Evolutionary conservation across 106 monocot genomes (phyloP), one percentile per base, ranked within the genome.

Genomic region (Allium sativum): DNA sequence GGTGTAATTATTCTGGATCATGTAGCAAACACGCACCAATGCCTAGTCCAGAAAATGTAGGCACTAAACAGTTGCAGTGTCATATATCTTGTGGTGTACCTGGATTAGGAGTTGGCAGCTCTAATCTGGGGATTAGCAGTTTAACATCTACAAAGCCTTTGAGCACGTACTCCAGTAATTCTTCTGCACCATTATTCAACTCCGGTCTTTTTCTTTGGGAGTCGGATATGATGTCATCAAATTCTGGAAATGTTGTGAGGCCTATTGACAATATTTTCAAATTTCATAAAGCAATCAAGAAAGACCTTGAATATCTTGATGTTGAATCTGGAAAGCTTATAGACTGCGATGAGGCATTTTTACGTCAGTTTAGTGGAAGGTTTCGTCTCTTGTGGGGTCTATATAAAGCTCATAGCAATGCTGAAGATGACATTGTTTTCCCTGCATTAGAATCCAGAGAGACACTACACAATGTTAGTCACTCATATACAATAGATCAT

Each of bases 201-300:
- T 99, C 98, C 53, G 88, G 88, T 52, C 84, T 95, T 61, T 95
- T 99, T 66, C 72, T 73, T 16, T 84, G 73, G 82, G 98, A 92
- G 45, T 73, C 76, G 8, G 88, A 88, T 53, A 63, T 68, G 21
- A 70, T 82, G 67, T 74, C 85, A 48, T 83, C 83, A 48, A 76
- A 70, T 59, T 55, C 41, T 44, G 92, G 78, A n/a, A 68, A 72
- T 17, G 73, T 73, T 43, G 43, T 52, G 12, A 77, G 81, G 72
- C 98, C 92, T 67, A 99, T 99, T 55, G 98, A 99, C 72, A 88
- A 88, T 59, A 99, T 92, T 66, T 99, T 99, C 70, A 88, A 99
- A 57, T 99, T 99, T 76, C 98, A 99, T 69, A 78, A 85, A 69
- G 98, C 98, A 58, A 92, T 99, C 64, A 74, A 80, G 14, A 99